Evolutionary conservation across 768 basidiomycete species (phyloP), one percentile per base, ranked within the genome.

Genomic region (Cystobasidium tubakii): DNA sequence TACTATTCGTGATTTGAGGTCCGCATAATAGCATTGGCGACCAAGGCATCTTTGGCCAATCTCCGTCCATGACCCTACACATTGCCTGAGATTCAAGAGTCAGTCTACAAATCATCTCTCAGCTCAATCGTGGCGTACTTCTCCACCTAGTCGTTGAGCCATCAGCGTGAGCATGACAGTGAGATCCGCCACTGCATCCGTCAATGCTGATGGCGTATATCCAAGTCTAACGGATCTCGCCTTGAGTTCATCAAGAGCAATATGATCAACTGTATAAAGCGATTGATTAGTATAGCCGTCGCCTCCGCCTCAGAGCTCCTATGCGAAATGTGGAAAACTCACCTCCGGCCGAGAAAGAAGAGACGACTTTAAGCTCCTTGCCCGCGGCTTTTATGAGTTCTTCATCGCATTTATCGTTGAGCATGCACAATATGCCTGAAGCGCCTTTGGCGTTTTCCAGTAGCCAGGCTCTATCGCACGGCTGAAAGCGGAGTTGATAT

Each of bases 141-240:
- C 84, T 1, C 87, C 87, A 2, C 84, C 89, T 64, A 90, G 88
- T n/a, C 96, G 85, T 64, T 88, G 86, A 0, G 94, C 93, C 93
- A 97, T 97, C 31, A 99, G 84, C 0, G 88, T 88, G 15, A 99
- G 86, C 90, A 97, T 92, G 46, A 95, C 85, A 0, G 88, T 86
- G 10, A 91, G 81, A 80, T 99, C 96, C 21, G 96, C 94, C 25
- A 96, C 94, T 76, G 95, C 92, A 78, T 92, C 91, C 3, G 90
- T 94, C 19, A 99, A 85, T 4, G 97, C 89, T 71, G 94, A 92
- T 0, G 95, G 96, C 0, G 94, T 98, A 81, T 92, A 91, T 7
- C 96, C 96, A 6, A 97, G 80, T 57, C 84, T 85, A 73, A 98
- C 85, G 0, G 85, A 84, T 19, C 87, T 85, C 76, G 85, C 82